Evolutionary conservation across 306 rosid genomes (phyloP).

Genomic region (Hippophae tibetana): DNA sequence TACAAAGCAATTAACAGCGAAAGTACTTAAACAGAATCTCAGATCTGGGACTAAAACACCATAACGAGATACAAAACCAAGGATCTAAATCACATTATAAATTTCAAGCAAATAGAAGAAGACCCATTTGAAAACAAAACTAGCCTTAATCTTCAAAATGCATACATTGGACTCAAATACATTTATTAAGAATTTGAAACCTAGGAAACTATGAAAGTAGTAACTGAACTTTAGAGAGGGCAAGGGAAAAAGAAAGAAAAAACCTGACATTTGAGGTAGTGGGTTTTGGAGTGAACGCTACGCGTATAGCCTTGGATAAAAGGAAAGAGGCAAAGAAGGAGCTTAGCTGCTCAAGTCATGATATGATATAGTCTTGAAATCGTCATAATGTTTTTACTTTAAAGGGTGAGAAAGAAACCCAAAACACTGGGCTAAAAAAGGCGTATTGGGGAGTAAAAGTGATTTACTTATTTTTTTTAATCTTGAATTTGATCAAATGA

Average conservation of each 20-base stretch:
- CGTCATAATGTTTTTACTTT: slow-evolving; percentile 9
- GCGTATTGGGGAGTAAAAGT: slow-evolving; percentile 10
- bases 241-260: slow-evolving; percentile 15
- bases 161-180: slow-evolving; percentile 6
- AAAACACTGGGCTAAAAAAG: slow-evolving; percentile 8
- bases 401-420: slow-evolving; percentile 19
- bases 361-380: slow-evolving; percentile 18
- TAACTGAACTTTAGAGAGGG: slow-evolving; percentile 3
- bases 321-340: slow-evolving; percentile 23
- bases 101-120: slow-evolving; percentile 2
- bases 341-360: slow-evolving; percentile 8
- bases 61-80: slow-evolving; percentile 14
- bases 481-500: slow-evolving; percentile 16
- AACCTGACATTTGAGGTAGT: slow-evolving; percentile 41
- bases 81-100: slow-evolving; percentile 26
- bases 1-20: slow-evolving; percentile 2
- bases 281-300: slow-evolving; percentile 19
- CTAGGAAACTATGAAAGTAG: slow-evolving; percentile 11
- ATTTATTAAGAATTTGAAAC: background rate
- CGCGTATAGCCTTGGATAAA: slow-evolving; percentile 19
- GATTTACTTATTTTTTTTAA: slow-evolving; percentile 8
- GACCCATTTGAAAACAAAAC: slow-evolving; percentile 6
- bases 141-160: slow-evolving; percentile 28
- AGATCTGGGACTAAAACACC: slow-evolving; percentile 43
- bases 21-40: slow-evolving; percentile 25